phyloP scores from a whole-genome alignment of 2,329 filamentous ascomycete genomes.

The Aspergillus candidus region DNA sequence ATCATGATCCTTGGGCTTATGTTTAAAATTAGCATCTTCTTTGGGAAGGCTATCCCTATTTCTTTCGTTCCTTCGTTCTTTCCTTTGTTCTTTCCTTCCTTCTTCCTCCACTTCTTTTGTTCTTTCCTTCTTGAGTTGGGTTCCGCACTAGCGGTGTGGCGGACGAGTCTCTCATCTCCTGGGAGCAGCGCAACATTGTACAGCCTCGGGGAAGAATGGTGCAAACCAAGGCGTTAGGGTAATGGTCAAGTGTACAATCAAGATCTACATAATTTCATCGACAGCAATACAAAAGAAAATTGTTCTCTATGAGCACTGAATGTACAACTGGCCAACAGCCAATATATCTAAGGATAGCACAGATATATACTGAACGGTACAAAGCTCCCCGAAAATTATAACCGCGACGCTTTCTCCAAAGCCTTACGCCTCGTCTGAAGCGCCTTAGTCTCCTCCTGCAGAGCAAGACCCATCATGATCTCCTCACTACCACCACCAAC shows the following conservation, averaged over 20 bases:
- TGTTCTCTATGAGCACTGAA: too few relatives aligned
- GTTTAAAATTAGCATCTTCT: not conserved
- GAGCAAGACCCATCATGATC: conserved; percentile 33
- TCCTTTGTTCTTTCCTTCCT: not conserved
- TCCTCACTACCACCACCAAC: conserved; percentile 38
- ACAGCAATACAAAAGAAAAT: too few relatives aligned
- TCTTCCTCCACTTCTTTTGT: not conserved
- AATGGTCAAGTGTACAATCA: too few relatives aligned
- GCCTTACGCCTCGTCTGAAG: conserved; percentile 21
- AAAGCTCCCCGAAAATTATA: conserved; percentile 7
- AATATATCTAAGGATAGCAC: too few relatives aligned
- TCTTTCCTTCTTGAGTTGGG: too few relatives aligned
- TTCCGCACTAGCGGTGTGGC: too few relatives aligned
- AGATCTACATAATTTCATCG: too few relatives aligned
- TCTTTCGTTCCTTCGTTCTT: not conserved
- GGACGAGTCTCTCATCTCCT: too few relatives aligned
- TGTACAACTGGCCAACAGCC: too few relatives aligned
- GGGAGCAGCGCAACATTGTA: too few relatives aligned
- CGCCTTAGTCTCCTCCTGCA: conserved; percentile 28
- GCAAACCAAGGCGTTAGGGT: too few relatives aligned
- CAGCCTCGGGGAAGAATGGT: too few relatives aligned
- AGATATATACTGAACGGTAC: not conserved
- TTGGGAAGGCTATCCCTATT: not conserved
- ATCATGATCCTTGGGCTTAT: not conserved
- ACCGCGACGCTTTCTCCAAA: conserved; percentile 22